Percentiles rank a stretch among this genome's conserved stretches.
Evolutionary conservation across 2,329 filamentous ascomycete species (phyloP).

Genomic region (Paraphoma sp.): DNA sequence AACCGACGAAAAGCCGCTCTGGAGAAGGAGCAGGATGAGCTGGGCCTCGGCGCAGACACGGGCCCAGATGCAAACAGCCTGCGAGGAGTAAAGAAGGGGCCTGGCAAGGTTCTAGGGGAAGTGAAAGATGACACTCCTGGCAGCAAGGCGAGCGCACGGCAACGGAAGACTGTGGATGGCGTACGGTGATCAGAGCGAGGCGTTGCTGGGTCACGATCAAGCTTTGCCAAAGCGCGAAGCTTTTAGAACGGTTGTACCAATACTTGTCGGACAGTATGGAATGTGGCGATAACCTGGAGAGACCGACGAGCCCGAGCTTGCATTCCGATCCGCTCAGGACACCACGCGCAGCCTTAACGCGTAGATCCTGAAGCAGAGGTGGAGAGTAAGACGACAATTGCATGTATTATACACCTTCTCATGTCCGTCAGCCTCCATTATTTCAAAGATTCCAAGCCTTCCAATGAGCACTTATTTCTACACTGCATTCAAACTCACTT

Average conservation of each 20-base stretch:
- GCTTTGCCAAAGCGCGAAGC: conserved; percentile 22
- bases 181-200: conserved; percentile 8
- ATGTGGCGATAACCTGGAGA: neutral
- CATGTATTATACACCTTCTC: too few relatives aligned
- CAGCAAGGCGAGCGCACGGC: conserved; percentile 64
- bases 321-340: conserved; percentile 7
- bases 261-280: conserved; percentile 21
- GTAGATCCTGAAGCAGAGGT: neutral
- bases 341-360: neutral
- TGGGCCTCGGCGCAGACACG: conserved; percentile 38
- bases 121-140: conserved; percentile 59
- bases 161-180: conserved; percentile 53
- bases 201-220: conserved; percentile 17
- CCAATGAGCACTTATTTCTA: neutral
- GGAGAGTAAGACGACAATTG: too few relatives aligned
- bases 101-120: conserved; percentile 36
- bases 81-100: conserved; percentile 28
- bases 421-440: too few relatives aligned
- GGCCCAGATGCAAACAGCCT: conserved; percentile 42
- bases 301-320: neutral
- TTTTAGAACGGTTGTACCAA: conserved; percentile 18
- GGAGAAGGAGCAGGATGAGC: conserved; percentile 58
- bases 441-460: too few relatives aligned
- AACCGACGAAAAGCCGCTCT: conserved; percentile 69
- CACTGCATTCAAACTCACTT: neutral